Conservation (phyloP, 129 eudicot species). For the Arctium lappa region DNA sequence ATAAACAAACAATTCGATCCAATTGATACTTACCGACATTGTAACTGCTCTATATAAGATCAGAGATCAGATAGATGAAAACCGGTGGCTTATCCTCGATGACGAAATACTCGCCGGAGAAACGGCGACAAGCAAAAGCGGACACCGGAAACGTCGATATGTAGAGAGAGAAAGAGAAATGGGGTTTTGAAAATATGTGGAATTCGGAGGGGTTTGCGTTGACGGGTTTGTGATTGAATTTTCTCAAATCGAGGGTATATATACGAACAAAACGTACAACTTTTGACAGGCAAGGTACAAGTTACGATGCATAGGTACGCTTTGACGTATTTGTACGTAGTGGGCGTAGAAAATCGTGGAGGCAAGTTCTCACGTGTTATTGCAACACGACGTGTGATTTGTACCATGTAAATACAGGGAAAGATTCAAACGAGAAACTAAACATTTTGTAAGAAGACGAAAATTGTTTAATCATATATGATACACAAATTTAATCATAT, state of each 20-base stretch:
- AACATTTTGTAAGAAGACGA: too few species aligned
- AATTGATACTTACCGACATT: slow-evolving; percentile 37
- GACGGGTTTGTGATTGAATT: slow-evolving; percentile 15
- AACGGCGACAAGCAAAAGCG: background rate
- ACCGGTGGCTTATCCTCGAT: background rate
- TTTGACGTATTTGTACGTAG: slow-evolving; percentile 29
- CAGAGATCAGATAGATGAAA: background rate
- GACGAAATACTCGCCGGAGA: slow-evolving; percentile 4
- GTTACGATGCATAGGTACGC: slow-evolving; percentile 1
- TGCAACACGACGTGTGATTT: slow-evolving; percentile 18
- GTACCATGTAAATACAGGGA: background rate
- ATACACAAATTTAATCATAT: too few species aligned
- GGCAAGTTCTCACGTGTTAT: slow-evolving; percentile 27
- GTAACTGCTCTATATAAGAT: background rate
- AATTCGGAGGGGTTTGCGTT: slow-evolving; percentile 24
- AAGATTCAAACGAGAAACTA: too few species aligned
- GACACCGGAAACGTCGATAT: background rate
- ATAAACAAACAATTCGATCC: background rate
- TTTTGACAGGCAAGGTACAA: background rate
- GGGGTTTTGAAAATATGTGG: slow-evolving; percentile 22
- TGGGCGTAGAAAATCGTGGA: slow-evolving; percentile 21
- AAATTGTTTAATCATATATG: too few species aligned
- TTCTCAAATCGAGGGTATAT: slow-evolving; percentile 8
- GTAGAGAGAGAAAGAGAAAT: background rate
- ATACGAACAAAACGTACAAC: slow-evolving; percentile 5